A percentile compares a stretch with the other conserved stretches of the same genome.
Conservation (phyloP, 1,284 basidiomycete species). For the Clitocybe nebularis region DNA sequence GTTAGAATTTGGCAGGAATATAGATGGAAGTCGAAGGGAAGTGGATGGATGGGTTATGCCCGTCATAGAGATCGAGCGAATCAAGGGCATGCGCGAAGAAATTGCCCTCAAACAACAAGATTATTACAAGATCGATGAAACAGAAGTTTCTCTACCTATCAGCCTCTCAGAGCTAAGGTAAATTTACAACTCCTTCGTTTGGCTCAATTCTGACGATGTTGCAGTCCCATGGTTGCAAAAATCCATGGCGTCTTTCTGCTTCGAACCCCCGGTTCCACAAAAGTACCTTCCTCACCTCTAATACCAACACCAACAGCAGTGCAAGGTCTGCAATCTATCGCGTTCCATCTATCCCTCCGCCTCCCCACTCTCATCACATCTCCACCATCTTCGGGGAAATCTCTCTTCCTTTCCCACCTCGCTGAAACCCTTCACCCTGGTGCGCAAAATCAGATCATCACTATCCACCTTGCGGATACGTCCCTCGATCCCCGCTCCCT, state of each 20-base stretch:
- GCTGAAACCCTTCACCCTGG: conserved; percentile 60
- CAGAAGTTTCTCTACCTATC: conserved; percentile 32
- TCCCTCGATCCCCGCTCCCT: conserved; percentile 93
- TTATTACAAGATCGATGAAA: conserved; percentile 43
- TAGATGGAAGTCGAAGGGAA: conserved; percentile 16
- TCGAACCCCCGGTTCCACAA: conserved; percentile 27
- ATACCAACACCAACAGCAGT: conserved; percentile 67
- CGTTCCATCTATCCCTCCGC: conserved; percentile 62
- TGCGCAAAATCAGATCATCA: conserved; percentile 62
- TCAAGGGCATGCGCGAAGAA: conserved; percentile 51
- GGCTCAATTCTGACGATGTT: conserved; percentile 14
- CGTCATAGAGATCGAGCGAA: conserved; percentile 58
- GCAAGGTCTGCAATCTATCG: conserved; percentile 58
- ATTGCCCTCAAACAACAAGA: conserved; percentile 37
- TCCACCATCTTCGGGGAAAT: conserved; percentile 88
- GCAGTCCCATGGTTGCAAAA: conserved; percentile 53
- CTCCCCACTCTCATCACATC: conserved; percentile 86
- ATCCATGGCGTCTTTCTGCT: conserved; percentile 65
- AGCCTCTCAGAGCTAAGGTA: conserved; percentile 51
- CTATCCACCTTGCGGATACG: conserved; percentile 89
- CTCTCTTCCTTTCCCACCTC: conserved; percentile 77
- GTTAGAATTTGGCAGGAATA: conserved; percentile 33
- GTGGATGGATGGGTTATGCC: conserved; percentile 82
- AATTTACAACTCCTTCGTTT: conserved; percentile 6
- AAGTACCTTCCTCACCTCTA: conserved; percentile 34